phyloP scores from a whole-genome alignment of 805 yeast genomes.

The Ogataea neopini region DNA sequence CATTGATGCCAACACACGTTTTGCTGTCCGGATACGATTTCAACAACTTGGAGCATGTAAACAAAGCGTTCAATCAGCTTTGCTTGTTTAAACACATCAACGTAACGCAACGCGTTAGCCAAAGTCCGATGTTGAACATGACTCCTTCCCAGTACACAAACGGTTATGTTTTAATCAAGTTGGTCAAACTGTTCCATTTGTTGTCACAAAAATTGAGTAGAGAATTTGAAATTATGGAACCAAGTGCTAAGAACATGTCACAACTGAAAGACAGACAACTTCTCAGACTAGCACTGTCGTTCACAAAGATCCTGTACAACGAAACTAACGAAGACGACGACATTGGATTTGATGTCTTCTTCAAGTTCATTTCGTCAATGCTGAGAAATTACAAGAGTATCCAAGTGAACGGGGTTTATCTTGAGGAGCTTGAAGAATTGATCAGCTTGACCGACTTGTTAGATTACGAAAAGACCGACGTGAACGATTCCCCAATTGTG shows the following conservation, averaged over 20 bases:
- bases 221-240: constrained; percentile 29
- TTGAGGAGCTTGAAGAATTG: constrained; percentile 27
- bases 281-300: constrained; percentile 34
- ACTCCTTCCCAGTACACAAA: constrained; percentile 28
- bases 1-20: constrained; percentile 30
- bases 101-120: too few relatives aligned
- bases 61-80: constrained; percentile 19
- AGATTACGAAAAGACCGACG: too few relatives aligned
- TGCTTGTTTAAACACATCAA: constrained; percentile 24
- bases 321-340: constrained; percentile 28
- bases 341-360: constrained; percentile 33
- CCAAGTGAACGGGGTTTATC: constrained; percentile 14
- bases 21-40: constrained; percentile 18
- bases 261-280: constrained; percentile 30
- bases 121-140: constrained; percentile 13
- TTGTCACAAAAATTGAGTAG: constrained; percentile 28
- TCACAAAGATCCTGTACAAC: constrained; percentile 33
- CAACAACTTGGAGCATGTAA: constrained; percentile 17
- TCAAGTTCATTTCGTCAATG: constrained; percentile 30
- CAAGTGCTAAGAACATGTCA: constrained; percentile 22
- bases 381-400: constrained; percentile 26
- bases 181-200: constrained; percentile 38
- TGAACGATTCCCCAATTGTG: constrained; percentile 13
- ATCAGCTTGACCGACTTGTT: too few relatives aligned
- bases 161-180: constrained; percentile 43